phyloP scores from a whole-genome alignment of 2,329 filamentous ascomycete genomes.

The Fusarium albosuccineum region DNA sequence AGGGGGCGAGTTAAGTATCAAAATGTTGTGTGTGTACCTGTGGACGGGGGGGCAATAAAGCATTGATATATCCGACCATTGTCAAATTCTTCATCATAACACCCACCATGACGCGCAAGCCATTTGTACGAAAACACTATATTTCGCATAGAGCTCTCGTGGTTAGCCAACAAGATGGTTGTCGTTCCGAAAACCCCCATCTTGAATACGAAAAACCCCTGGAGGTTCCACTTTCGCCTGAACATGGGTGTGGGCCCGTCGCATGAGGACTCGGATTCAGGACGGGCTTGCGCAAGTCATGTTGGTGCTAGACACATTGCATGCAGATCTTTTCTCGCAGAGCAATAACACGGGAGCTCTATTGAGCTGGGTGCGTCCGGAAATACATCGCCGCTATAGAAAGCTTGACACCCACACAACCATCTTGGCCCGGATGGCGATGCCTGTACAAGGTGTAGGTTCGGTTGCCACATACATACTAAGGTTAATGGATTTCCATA shows the following conservation, averaged over 20 bases:
- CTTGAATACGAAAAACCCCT: conserved; percentile 6
- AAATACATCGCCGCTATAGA: too few species aligned
- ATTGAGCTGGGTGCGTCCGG: too few species aligned
- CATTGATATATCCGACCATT: neutral
- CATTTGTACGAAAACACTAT: neutral
- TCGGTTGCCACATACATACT: too few species aligned
- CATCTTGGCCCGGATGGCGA: too few species aligned
- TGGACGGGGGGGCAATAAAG: neutral
- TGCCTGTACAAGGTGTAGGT: too few species aligned
- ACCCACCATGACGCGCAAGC: neutral
- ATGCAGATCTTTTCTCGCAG: neutral
- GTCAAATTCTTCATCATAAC: neutral
- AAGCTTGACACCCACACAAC: too few species aligned
- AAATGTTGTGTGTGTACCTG: neutral
- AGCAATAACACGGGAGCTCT: too few species aligned
- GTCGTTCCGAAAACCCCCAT: neutral
- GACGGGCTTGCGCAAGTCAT: neutral
- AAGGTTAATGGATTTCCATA: too few species aligned
- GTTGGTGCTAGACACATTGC: neutral
- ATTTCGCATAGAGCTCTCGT: neutral
- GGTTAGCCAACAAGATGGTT: neutral
- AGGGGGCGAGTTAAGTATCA: too few species aligned
- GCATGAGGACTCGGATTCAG: neutral
- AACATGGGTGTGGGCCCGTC: neutral
- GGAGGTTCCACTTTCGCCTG: conserved; percentile 3